Evolutionary conservation across 148 eudicot species (phyloP).

Genomic region (Agrostemma githago): DNA sequence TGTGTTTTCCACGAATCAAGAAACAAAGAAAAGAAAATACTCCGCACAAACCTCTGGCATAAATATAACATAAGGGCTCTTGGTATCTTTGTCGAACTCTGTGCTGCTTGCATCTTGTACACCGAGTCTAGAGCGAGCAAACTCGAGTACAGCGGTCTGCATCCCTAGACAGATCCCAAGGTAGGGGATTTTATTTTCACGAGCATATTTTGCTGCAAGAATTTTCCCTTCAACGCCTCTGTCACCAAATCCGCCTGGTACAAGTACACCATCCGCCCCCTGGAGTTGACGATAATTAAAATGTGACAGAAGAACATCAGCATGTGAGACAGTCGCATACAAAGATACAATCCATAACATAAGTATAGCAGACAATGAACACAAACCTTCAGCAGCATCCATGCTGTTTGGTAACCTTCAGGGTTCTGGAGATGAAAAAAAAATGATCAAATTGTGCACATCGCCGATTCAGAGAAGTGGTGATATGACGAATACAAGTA

Average conservation of each 20-base stretch:
- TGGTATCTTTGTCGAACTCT: constrained; percentile 64
- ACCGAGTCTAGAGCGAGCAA: constrained; percentile 73
- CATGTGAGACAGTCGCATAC: background rate
- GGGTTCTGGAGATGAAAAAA: constrained; percentile 61
- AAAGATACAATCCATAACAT: background rate
- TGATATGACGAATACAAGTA: background rate
- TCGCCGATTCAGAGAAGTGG: background rate
- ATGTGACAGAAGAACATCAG: background rate
- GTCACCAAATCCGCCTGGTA: constrained; percentile 99
- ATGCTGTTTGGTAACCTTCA: constrained; percentile 59
- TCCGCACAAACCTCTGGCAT: constrained; percentile 77
- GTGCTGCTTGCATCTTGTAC: constrained; percentile 74
- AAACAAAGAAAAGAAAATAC: background rate
- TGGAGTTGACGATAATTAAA: constrained; percentile 19
- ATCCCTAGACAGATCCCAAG: constrained; percentile 96
- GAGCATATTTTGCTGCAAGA: constrained; percentile 87
- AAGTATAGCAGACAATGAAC: background rate
- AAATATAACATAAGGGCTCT: constrained; percentile 70
- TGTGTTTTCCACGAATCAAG: background rate
- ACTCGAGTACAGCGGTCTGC: constrained; percentile 95
- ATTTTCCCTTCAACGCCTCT: constrained; percentile 98
- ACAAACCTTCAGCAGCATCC: constrained; percentile 75
- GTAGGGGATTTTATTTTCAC: constrained; percentile 72
- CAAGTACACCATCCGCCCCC: constrained; percentile 86
- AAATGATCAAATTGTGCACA: background rate